Conservation (phyloP, 2,329 filamentous ascomycete species). For the Colletotrichum sidae region DNA sequence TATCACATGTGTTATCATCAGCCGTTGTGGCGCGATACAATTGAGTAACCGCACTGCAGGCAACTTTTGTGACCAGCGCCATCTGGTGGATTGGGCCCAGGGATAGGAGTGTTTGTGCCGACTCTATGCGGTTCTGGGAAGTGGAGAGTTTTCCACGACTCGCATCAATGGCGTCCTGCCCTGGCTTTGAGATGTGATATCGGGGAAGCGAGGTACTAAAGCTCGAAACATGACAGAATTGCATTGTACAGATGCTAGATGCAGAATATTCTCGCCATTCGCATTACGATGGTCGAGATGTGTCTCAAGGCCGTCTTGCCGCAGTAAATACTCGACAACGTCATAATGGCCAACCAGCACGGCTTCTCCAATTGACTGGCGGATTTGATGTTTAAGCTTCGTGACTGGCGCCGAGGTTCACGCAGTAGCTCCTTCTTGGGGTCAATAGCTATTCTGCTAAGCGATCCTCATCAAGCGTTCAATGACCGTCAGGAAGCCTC, state of each 20-base stretch:
- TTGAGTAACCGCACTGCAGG: too few species aligned
- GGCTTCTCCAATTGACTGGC: not conserved
- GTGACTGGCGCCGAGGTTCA: not conserved
- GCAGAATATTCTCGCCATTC: not conserved
- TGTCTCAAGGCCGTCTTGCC: not conserved
- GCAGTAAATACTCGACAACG: not conserved
- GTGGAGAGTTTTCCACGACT: not conserved
- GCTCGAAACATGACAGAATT: not conserved
- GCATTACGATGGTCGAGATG: not conserved
- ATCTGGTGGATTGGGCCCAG: not conserved
- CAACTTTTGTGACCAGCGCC: too few species aligned
- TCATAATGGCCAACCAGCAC: not conserved
- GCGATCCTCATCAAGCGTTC: not conserved
- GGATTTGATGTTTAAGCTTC: not conserved
- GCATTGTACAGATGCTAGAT: not conserved
- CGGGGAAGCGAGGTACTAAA: not conserved
- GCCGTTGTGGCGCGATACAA: too few species aligned
- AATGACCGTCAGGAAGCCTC: not conserved
- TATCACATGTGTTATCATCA: too few species aligned
- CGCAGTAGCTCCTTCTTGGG: not conserved
- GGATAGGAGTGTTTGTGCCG: not conserved
- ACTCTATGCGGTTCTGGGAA: not conserved
- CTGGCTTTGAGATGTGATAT: not conserved
- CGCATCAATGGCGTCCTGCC: not conserved
- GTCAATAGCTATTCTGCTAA: not conserved